Percentiles rank a stretch among this genome's conserved stretches.
phyloP scores from a whole-genome alignment of 2,329 filamentous ascomycete species.

The Penicillium brevicompactum region DNA sequence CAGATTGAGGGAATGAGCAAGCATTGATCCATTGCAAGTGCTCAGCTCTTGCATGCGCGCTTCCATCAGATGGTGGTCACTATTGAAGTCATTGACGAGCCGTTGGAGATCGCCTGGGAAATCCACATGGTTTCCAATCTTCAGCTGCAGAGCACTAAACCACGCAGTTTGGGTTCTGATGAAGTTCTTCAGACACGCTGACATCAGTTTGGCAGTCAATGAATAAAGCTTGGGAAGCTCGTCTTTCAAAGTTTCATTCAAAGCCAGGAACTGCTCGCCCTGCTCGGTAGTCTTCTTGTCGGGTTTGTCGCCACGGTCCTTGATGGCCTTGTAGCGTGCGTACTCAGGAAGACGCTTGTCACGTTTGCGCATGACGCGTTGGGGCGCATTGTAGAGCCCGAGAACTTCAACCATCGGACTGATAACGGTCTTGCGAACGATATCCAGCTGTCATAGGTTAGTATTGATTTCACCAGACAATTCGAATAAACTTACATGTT shows the following conservation, averaged over 20 bases:
- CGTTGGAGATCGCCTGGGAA: slow-evolving; percentile 68
- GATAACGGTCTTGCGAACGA: slow-evolving; percentile 80
- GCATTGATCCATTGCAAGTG: slow-evolving; percentile 72
- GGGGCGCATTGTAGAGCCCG: slow-evolving; percentile 78
- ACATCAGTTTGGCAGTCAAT: slow-evolving; percentile 80
- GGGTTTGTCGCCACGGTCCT: slow-evolving; percentile 78
- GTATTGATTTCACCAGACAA: neutral
- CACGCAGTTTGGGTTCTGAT: slow-evolving; percentile 81
- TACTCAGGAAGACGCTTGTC: slow-evolving; percentile 91
- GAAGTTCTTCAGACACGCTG: slow-evolving; percentile 79
- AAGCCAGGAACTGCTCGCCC: slow-evolving; percentile 83
- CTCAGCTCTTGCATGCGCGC: slow-evolving; percentile 70
- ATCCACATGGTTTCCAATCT: slow-evolving; percentile 73
- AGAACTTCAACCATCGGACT: slow-evolving; percentile 79
- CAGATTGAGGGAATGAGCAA: slow-evolving; percentile 62
- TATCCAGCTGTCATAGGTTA: slow-evolving; percentile 48
- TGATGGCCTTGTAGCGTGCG: slow-evolving; percentile 75
- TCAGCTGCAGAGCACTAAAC: slow-evolving; percentile 81
- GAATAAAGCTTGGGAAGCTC: slow-evolving; percentile 83
- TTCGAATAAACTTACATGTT: slow-evolving; percentile 64
- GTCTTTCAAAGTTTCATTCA: slow-evolving; percentile 91
- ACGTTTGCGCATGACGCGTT: slow-evolving; percentile 89
- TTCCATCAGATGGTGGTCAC: slow-evolving; percentile 76
- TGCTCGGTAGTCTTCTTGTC: slow-evolving; percentile 83
- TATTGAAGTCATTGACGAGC: slow-evolving; percentile 75